These are phyloP conservation scores for Carex parvula DNA, from an alignment of 176 grass and related monocot species.

Conservation along the genomic window DNA sequence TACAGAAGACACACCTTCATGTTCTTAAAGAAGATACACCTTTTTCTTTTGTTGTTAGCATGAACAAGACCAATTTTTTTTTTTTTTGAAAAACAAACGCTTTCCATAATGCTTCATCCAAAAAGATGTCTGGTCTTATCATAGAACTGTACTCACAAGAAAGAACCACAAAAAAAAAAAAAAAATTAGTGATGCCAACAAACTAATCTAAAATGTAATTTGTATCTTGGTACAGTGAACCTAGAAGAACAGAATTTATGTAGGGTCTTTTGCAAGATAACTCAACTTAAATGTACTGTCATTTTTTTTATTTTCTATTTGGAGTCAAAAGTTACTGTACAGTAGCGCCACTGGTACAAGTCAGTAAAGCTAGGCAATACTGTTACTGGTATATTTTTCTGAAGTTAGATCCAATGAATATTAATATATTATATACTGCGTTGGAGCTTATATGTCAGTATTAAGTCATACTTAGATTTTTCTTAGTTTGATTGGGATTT, in stretches of 20 bases:
- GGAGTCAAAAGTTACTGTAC: neutral
- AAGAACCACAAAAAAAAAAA: constrained; percentile 3
- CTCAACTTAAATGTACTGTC: neutral
- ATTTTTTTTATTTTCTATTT: neutral
- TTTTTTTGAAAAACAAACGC: neutral
- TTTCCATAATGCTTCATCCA: constrained; percentile 17
- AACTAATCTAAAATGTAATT: neutral
- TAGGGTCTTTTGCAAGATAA: neutral
- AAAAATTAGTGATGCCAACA: neutral
- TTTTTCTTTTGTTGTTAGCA: constrained; percentile 13
- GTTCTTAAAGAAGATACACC: neutral
- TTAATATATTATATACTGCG: neutral
- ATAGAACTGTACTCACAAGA: constrained; percentile 15
- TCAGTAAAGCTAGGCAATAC: constrained; percentile 4
- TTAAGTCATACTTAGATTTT: neutral
- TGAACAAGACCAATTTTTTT: constrained; percentile 16
- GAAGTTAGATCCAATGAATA: neutral
- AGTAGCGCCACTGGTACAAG: neutral
- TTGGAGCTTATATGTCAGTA: neutral
- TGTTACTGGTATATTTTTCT: neutral
- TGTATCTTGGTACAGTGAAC: neutral
- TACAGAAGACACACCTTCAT: neutral
- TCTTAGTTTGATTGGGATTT: neutral
- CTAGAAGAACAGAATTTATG: neutral
- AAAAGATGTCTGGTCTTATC: constrained; percentile 19